Conservation (phyloP, 257 asterid genomes). For the Capsicum chinense region DNA sequence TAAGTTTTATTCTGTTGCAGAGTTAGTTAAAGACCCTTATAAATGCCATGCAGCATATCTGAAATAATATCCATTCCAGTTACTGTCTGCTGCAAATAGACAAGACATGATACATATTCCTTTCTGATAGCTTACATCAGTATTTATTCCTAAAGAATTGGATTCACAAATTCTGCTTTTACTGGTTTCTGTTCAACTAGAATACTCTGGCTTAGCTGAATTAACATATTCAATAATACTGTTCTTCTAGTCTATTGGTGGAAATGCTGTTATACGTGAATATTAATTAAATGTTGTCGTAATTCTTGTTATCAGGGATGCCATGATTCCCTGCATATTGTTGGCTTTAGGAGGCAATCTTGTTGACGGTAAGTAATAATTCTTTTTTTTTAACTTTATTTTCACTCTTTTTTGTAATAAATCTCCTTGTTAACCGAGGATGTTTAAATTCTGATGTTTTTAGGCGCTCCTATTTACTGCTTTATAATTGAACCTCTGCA, state of each 20-base stretch:
- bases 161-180: not conserved
- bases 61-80: not conserved
- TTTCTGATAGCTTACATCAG: not conserved
- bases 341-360: conserved; percentile 99
- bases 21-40: conserved; percentile 24
- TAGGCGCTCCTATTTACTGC: not conserved
- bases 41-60: conserved; percentile 13
- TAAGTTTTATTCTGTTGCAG: conserved; percentile 45
- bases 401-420: not conserved
- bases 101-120: conserved; percentile 13
- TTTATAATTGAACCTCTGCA: conserved; percentile 41
- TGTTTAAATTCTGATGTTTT: conserved; percentile 5
- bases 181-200: not conserved
- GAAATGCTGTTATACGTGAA: not conserved
- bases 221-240: not conserved
- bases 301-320: conserved; percentile 66
- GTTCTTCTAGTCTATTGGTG: not conserved
- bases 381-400: not conserved
- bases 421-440: not conserved
- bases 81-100: not conserved
- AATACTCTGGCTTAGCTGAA: not conserved
- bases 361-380: conserved; percentile 64
- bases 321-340: conserved; percentile 97
- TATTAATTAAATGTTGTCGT: not conserved
- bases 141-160: conserved; percentile 6